Percentiles rank a stretch among this genome's conserved stretches.
Evolutionary conservation across 805 yeast species (phyloP).

Genomic region (Blastobotrys chiropterorum): DNA sequence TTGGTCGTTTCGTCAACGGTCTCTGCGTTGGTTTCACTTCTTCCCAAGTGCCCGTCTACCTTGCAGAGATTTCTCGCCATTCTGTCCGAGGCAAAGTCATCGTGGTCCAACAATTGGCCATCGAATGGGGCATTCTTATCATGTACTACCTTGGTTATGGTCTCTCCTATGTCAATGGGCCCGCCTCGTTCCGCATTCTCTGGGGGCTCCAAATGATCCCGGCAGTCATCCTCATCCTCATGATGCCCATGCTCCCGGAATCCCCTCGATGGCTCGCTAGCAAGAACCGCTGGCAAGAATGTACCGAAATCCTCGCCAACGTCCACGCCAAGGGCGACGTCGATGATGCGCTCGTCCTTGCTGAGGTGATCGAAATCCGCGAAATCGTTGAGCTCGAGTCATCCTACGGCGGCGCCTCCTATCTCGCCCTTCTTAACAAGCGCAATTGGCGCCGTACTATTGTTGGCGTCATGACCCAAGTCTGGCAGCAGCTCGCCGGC

Average conservation of each 20-base stretch:
- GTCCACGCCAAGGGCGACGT: conserved; percentile 28
- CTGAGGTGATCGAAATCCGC: conserved; percentile 40
- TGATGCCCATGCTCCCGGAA: conserved; percentile 43
- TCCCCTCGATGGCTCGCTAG: conserved; percentile 36
- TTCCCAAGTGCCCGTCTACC: conserved; percentile 56
- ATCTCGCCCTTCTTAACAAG: conserved; percentile 41
- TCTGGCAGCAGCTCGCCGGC: conserved; percentile 62
- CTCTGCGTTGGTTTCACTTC: conserved; percentile 62
- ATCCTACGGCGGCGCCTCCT: conserved; percentile 20
- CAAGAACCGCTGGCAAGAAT: conserved; percentile 30
- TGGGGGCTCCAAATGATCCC: conserved; percentile 58
- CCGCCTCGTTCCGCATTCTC: conserved; percentile 54
- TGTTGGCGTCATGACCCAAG: conserved; percentile 44
- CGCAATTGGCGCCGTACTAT: conserved; percentile 40
- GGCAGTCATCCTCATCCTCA: conserved; percentile 40
- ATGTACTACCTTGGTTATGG: conserved; percentile 54
- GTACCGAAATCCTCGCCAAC: conserved; percentile 18
- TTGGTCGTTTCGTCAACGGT: conserved; percentile 58
- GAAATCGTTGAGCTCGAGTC: conserved; percentile 34
- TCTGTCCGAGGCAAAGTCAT: conserved; percentile 54
- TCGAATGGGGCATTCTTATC: conserved; percentile 56
- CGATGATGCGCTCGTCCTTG: conserved; percentile 35
- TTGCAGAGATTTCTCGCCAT: conserved; percentile 59
- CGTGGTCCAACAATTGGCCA: conserved; percentile 56
- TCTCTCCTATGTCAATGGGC: conserved; percentile 39